These are phyloP conservation scores for Dioscorea alata DNA, from an alignment of 106 monocot genomes.

Conservation along the genomic window DNA sequence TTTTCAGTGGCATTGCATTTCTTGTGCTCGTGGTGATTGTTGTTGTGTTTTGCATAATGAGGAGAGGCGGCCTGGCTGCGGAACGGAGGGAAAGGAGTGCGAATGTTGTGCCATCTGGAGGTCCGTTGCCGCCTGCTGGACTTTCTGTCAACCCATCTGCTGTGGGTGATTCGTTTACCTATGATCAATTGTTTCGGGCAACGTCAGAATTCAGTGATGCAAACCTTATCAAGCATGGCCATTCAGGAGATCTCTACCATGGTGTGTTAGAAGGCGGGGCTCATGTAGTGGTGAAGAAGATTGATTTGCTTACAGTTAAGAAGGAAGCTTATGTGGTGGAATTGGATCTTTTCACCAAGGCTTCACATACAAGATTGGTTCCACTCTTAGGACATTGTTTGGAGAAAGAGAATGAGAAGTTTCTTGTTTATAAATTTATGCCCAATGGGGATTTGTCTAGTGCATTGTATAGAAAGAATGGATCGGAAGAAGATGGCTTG, in stretches of 20 bases:
- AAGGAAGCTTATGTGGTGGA: constrained; percentile 55
- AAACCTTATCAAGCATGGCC: constrained; percentile 74
- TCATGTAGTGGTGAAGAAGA: constrained; percentile 68
- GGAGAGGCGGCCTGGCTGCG: constrained; percentile 10
- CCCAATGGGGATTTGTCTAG: constrained; percentile 57
- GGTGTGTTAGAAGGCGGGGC: constrained; percentile 51
- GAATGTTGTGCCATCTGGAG: constrained; percentile 4
- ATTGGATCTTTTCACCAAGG: constrained; percentile 62
- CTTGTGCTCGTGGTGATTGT: constrained; percentile 23
- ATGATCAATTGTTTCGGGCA: constrained; percentile 46
- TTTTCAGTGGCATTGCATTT: constrained; percentile 41
- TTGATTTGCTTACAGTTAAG: constrained; percentile 29
- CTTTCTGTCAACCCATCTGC: constrained; percentile 29
- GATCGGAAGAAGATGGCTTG: constrained; percentile 55
- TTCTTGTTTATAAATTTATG: constrained; percentile 78
- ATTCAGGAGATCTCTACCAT: constrained; percentile 72
- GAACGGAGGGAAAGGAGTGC: constrained; percentile 12
- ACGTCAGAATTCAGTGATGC: constrained; percentile 53
- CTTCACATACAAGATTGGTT: constrained; percentile 56
- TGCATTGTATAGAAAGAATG: constrained; percentile 47
- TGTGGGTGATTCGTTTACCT: constrained; percentile 68
- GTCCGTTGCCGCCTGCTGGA: constrained; percentile 9
- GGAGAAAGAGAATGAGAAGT: constrained; percentile 68
- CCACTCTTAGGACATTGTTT: constrained; percentile 70
- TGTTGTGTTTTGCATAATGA: constrained; percentile 29